phyloP scores from a whole-genome alignment of 2,329 filamentous ascomycete species.

The Trichoderma breve region DNA sequence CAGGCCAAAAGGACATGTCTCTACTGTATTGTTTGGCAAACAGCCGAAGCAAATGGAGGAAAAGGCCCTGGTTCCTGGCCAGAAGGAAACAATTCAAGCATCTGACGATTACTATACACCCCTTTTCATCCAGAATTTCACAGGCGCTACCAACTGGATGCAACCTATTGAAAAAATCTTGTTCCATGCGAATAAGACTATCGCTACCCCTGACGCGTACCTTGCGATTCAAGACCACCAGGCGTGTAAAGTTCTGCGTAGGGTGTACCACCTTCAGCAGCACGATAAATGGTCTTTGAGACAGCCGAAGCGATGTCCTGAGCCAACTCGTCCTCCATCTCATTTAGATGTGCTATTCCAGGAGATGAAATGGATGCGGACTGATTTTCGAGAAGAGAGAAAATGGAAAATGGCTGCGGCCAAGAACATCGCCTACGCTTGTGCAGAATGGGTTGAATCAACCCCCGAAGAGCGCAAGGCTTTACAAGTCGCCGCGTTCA shows the following conservation, averaged over 20 bases:
- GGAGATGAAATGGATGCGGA: conserved; percentile 98
- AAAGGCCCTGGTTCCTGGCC: conserved; percentile 42
- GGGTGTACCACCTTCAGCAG: conserved; percentile 88
- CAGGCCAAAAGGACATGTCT: conserved; percentile 63
- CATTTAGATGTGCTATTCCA: conserved; percentile 86
- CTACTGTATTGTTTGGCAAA: conserved; percentile 77
- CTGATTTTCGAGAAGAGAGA: conserved; percentile 88
- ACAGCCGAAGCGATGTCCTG: conserved; percentile 79
- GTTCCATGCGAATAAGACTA: conserved; percentile 80
- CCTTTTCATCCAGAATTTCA: conserved; percentile 58
- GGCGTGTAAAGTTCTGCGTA: conserved; percentile 78
- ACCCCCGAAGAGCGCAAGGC: conserved; percentile 59
- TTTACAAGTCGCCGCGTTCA: conserved; percentile 64
- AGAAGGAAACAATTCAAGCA: conserved; percentile 43
- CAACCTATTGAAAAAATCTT: conserved; percentile 69
- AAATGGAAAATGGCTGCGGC: conserved; percentile 89
- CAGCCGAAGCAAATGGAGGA: conserved; percentile 52
- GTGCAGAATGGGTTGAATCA: conserved; percentile 75
- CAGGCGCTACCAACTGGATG: conserved; percentile 56
- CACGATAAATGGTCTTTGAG: conserved; percentile 89
- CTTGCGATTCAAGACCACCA: conserved; percentile 82
- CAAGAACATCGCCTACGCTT: conserved; percentile 75
- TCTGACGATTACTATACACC: conserved; percentile 65
- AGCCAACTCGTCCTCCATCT: conserved; percentile 71
- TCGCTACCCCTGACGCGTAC: conserved; percentile 81